Evolutionary conservation across 2,329 filamentous ascomycete species (phyloP), one percentile per base, ranked within the genome.

Genomic region (Meredithiella fracta): DNA sequence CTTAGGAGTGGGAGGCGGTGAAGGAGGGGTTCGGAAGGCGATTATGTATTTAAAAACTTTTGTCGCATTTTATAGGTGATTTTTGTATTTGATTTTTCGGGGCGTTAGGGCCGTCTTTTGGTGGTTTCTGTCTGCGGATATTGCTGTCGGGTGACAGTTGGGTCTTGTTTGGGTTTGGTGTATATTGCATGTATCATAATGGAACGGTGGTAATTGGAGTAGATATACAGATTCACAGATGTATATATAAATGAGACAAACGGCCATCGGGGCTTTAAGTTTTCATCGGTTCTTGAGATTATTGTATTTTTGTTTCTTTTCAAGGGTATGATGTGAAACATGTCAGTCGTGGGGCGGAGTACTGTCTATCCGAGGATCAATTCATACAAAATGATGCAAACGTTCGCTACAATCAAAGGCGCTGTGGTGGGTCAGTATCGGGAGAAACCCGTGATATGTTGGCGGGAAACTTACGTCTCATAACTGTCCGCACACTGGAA

Each of bases 401-500:
- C 81, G 68, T 94, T 94, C 64, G 91, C 80, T 60, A 80, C 78
- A 68, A 94, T 94, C 60, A 94, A 70, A 14, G 88, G 89, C 75
- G 91, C 87, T 92, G 62, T n/a, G 17, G 34, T n/a, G n/a, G n/a
- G n/a, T n/a, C n/a, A n/a, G n/a, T n/a, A n/a, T n/a, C n/a, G n/a
- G n/a, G n/a, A n/a, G n/a, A n/a, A n/a, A n/a, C n/a, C n/a, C n/a
- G n/a, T n/a, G n/a, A n/a, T n/a, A n/a, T n/a, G n/a, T n/a, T n/a
- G n/a, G n/a, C n/a, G n/a, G n/a, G n/a, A n/a, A 15, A 63, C 67
- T 54, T 64, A 96, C 90, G 89, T 73, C 91, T 80, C 87, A 94
- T 94, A 55, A 97, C 73, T 58, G 87, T 95, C 68, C 91, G 77
- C 62, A 96, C 84, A 64, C 86, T 92, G 37, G 86, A 86, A 62